Percentiles rank a stretch among this genome's conserved stretches.
These are phyloP conservation scores for Fusarium sp. DNA, from an alignment of 2,329 filamentous ascomycete species.

Conservation along the genomic window DNA sequence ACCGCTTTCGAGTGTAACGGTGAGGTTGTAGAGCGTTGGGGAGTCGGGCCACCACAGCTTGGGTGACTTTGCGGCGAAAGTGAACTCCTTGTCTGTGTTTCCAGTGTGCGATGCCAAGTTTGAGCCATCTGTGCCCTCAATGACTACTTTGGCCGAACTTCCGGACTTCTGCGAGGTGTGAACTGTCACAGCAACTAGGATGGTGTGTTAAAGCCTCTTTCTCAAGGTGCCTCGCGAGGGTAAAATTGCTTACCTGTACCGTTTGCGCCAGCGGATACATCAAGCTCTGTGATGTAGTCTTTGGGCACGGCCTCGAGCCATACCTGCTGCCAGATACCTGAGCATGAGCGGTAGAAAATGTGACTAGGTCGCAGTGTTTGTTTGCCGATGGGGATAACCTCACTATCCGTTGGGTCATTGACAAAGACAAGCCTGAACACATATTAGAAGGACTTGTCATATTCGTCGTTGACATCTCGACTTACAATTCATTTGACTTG, in stretches of 20 bases:
- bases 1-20: slow-evolving; percentile 61
- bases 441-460: not conserved
- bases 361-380: slow-evolving; percentile 70
- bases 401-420: slow-evolving; percentile 75
- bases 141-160: not conserved
- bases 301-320: slow-evolving; percentile 77
- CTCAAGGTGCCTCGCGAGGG: too few relatives aligned
- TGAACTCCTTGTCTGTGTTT: slow-evolving; percentile 65
- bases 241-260: slow-evolving; percentile 6
- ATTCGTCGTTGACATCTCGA: fast-evolving
- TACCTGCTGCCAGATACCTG: slow-evolving; percentile 81
- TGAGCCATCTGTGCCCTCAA: slow-evolving; percentile 1
- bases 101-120: slow-evolving; percentile 15
- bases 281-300: slow-evolving; percentile 70
- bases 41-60: slow-evolving; percentile 76
- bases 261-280: slow-evolving; percentile 67
- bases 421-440: slow-evolving; percentile 64
- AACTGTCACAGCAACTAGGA: slow-evolving; percentile 13
- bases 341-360: slow-evolving; percentile 81
- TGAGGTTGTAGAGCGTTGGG: slow-evolving; percentile 76
- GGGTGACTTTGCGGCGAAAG: slow-evolving; percentile 68
- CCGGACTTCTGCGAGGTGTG: slow-evolving; percentile 4
- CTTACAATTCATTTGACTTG: slow-evolving; percentile 29
- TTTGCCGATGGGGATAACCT: slow-evolving; percentile 76
- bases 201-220: not conserved